Evolutionary conservation across 129 eudicot species (phyloP), one percentile per base, ranked within the genome.

Genomic region (Apium graveolens): DNA sequence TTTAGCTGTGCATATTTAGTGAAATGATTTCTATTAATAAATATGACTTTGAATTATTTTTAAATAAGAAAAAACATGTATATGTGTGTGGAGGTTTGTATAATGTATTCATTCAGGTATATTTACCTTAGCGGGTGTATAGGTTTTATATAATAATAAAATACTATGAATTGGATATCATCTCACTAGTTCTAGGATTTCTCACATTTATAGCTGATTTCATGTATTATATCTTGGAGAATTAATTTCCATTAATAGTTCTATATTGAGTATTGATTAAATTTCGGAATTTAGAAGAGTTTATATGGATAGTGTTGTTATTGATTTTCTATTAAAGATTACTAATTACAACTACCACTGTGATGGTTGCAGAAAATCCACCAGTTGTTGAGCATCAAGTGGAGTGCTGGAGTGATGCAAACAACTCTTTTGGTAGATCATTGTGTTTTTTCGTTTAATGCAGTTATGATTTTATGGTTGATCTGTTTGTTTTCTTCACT

Each of bases 351-450:
- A 65, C 70, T 65, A 32, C 32, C 68, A 26, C 68, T 60, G 13
- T 21, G 1, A 13, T 31, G 14, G 24, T 31, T 66, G 41, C 72
- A 66, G 72, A 11, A 66, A 66, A 66, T 66, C 10, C 72, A 16
- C 39, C 39, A 32, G 41, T 21, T 27, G 72, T 31, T 66, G 41
- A 66, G 72, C 72, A 66, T 66, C 72, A 66, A 31, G 41, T 29
- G 41, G 72, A 32, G 38, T 66, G 39, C 24, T 29, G 72, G 72
- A 66, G 39, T 32, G 39, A 66, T 66, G 72, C 72, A 66, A 38
- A 66, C 39, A 66, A 66, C 41, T 66, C 37, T 66, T 32, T 32
- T 66, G 72, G 72, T 66, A 66, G 72, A 66, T 66, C 24, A 31
- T 66, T 5, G 24, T 31, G 20, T 16, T 66, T 66, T 32, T 7